Base-by-base conservation (phyloP, 2,329 filamentous ascomycete genomes). In the Claviceps cyperi region DNA sequence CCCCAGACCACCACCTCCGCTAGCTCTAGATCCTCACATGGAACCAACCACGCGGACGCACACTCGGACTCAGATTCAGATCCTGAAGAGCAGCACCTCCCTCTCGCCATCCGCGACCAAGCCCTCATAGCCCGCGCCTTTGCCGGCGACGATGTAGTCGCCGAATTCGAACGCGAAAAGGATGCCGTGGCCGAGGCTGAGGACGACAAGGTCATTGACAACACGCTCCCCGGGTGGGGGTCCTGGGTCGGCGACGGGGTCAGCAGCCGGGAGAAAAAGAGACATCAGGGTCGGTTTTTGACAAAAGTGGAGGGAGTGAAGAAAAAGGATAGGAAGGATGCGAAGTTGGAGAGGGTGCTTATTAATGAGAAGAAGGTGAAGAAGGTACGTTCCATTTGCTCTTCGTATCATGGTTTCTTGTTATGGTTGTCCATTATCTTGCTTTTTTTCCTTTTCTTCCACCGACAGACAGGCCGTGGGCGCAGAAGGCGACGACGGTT, bases 141-240 rank as follows among this genome's bases (percentile, higher is more conserved):
- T 64, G 91, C 90, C 2, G 89, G 87, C 41, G 89, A 89, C 45
- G 86, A 95, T 62, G 86, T 94, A 1, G 80, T 84, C 8, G 78
- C 78, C 44, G 82, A 89, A 39, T 98, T 97, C 62, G 78, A 79
- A 51, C 75, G 75, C 38, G 90, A 97, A 62, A 97, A 97, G 69
- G 75, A 74, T 15, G 78, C 80, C 47, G 72, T 78, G 1, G 78
- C 80, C 17, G 75, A 78, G 32, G 85, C 86, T 17, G 89, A 96
- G 64, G 88, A 85, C 57, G 86, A 94, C 61, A 84, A 92, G 66
- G 71, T 87, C 50, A 69, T 89, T 32, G 88, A 91, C 63, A 84
- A 84, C 56, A 85, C 86, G n/a, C 75, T 98, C 5, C 89, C 89
- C 0, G 92, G 92, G 44, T 98, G 92, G 92, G 92, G 92, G 56